Evolutionary conservation across 495 filamentous ascomycete species (phyloP).

Genomic region (Oleoguttula mirabilis): DNA sequence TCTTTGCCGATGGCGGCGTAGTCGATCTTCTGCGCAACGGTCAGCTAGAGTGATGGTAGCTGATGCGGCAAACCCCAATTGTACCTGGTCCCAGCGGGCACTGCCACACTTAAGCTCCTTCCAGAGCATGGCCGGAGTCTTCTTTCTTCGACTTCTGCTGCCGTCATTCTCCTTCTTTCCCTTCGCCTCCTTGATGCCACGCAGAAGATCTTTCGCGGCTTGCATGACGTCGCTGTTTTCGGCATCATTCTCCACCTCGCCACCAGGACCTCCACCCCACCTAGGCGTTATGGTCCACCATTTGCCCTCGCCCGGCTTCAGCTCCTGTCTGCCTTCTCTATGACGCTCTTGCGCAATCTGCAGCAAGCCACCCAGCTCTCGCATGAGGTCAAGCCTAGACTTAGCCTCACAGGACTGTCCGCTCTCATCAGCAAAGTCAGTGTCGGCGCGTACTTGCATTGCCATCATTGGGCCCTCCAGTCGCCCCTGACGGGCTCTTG

Average conservation of each 20-base stretch:
- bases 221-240: conserved; percentile 9
- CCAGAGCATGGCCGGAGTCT: conserved; percentile 27
- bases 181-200: conserved; percentile 43
- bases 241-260: conserved; percentile 27
- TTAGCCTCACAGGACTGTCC: not conserved
- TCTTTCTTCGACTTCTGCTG: conserved; percentile 20
- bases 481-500: conserved; percentile 57
- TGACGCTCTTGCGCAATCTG: conserved; percentile 73
- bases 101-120: conserved; percentile 25
- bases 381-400: conserved; percentile 46
- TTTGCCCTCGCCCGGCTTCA: conserved; percentile 53
- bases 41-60: too few relatives aligned
- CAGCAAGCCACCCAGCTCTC: conserved; percentile 63
- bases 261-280: conserved; percentile 52
- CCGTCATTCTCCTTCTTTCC: conserved; percentile 32
- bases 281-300: conserved; percentile 70
- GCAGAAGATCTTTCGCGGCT: conserved; percentile 45
- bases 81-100: conserved; percentile 55
- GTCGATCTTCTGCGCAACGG: conserved; percentile 36
- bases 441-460: conserved; percentile 48
- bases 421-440: conserved; percentile 29
- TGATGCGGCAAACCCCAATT: too few relatives aligned
- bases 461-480: conserved; percentile 61
- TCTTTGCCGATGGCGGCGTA: conserved; percentile 63
- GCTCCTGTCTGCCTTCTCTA: conserved; percentile 54